Evolutionary conservation across 345 rosid species (phyloP).

Genomic region (Carallia pectinifolia): DNA sequence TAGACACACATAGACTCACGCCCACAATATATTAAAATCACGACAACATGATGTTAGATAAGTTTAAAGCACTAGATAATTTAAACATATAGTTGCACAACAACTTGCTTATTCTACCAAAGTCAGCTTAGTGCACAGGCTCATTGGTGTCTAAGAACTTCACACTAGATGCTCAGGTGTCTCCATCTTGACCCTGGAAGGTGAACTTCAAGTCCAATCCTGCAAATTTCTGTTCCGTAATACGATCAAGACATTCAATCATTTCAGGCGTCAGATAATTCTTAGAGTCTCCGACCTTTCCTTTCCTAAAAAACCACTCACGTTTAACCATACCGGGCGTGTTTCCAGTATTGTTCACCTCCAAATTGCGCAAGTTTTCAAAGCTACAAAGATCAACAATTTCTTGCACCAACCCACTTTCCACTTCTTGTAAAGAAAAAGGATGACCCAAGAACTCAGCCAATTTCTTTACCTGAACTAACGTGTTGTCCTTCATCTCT

Average conservation of each 20-base stretch:
- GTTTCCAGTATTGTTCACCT: background rate
- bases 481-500: background rate
- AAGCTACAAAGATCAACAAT: conserved; percentile 4
- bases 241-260: background rate
- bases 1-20: no score
- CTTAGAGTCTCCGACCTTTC: background rate
- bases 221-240: background rate
- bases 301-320: conserved; percentile 2
- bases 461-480: background rate
- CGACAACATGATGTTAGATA: no score
- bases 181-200: background rate
- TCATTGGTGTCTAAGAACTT: no score
- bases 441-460: background rate
- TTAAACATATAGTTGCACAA: no score
- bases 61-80: no score
- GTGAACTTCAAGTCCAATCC: background rate
- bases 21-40: no score
- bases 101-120: no score
- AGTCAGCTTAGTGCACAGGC: no score
- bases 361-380: conserved; percentile 1
- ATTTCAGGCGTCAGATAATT: background rate
- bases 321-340: no score
- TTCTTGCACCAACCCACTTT: background rate
- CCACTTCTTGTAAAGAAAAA: background rate
- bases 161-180: background rate